Evolutionary conservation across 2,329 filamentous ascomycete genomes (phyloP).

Genomic region (Aspergillus carbonarius): DNA sequence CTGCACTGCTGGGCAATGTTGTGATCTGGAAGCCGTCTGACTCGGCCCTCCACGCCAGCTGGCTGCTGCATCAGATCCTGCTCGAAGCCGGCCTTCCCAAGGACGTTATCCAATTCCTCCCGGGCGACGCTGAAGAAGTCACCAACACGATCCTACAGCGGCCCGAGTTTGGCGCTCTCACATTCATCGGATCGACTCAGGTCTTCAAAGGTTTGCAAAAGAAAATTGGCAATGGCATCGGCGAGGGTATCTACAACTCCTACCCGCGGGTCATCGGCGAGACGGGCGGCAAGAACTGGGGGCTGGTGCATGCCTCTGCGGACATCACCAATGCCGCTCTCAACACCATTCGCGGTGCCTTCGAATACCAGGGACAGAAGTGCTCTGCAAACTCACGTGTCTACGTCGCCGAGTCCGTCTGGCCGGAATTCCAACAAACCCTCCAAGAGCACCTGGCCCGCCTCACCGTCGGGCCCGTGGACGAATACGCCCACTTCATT

Average conservation of each 20-base stretch:
- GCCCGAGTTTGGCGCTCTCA: constrained; percentile 78
- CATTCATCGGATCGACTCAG: constrained; percentile 89
- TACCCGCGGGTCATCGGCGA: constrained; percentile 89
- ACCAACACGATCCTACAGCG: constrained; percentile 74
- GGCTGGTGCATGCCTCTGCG: constrained; percentile 73
- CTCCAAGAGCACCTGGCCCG: constrained; percentile 64
- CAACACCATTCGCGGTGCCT: constrained; percentile 80
- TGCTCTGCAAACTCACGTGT: constrained; percentile 79
- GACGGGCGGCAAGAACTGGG: constrained; percentile 92
- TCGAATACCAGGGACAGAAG: constrained; percentile 90
- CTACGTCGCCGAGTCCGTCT: constrained; percentile 71
- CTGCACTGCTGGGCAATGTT: constrained; percentile 87
- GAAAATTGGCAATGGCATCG: constrained; percentile 76
- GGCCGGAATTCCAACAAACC: constrained; percentile 68
- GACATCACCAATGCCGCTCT: constrained; percentile 75
- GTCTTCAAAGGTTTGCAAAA: constrained; percentile 88
- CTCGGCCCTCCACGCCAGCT: constrained; percentile 79
- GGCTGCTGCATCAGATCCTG: constrained; percentile 83
- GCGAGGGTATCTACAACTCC: constrained; percentile 74
- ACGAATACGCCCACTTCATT: constrained; percentile 65
- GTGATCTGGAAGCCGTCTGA: constrained; percentile 95
- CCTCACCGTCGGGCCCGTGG: constrained; percentile 67
- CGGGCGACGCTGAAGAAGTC: constrained; percentile 79
- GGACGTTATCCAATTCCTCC: constrained; percentile 89
- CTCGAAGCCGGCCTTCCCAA: constrained; percentile 84